phyloP scores from a whole-genome alignment of 163 green algal species.

The Chlamydomonas reinhardtii region DNA sequence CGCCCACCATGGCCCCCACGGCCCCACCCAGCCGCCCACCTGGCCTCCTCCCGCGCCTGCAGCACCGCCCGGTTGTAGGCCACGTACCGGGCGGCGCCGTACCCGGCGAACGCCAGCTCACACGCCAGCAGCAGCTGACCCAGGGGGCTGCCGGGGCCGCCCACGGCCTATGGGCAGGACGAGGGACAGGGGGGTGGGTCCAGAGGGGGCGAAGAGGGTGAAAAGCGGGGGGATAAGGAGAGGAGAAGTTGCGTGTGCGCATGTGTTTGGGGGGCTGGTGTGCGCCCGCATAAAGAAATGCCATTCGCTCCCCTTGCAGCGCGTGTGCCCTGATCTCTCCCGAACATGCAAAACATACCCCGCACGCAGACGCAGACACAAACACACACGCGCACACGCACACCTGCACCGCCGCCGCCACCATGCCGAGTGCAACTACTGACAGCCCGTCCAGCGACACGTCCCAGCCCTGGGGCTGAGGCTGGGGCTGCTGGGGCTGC shows the following conservation, averaged over 20 bases:
- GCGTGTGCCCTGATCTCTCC: too few relatives aligned
- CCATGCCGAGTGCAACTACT: neutral
- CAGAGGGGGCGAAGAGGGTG: too few relatives aligned
- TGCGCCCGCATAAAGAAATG: too few relatives aligned
- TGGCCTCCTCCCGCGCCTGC: neutral
- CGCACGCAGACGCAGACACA: neutral
- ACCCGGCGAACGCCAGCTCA: constrained; percentile 15
- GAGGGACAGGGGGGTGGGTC: neutral
- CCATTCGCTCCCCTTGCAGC: too few relatives aligned
- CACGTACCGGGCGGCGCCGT: neutral
- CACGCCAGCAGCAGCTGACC: constrained; percentile 23
- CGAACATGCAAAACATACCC: too few relatives aligned
- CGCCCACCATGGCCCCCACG: too few relatives aligned
- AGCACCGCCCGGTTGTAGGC: constrained; percentile 16
- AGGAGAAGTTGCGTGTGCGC: neutral
- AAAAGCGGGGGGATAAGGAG: neutral
- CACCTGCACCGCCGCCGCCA: constrained; percentile 37
- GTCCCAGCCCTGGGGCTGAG: neutral
- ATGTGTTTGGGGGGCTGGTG: too few relatives aligned
- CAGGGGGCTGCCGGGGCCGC: constrained; percentile 1
- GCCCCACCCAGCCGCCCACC: neutral
- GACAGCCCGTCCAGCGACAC: constrained; percentile 30
- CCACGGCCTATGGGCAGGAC: neutral
- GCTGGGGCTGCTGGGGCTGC: neutral
- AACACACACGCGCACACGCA: neutral